Evolutionary conservation across 495 filamentous ascomycete genomes (phyloP).

Genomic region (Neurospora sp.): DNA sequence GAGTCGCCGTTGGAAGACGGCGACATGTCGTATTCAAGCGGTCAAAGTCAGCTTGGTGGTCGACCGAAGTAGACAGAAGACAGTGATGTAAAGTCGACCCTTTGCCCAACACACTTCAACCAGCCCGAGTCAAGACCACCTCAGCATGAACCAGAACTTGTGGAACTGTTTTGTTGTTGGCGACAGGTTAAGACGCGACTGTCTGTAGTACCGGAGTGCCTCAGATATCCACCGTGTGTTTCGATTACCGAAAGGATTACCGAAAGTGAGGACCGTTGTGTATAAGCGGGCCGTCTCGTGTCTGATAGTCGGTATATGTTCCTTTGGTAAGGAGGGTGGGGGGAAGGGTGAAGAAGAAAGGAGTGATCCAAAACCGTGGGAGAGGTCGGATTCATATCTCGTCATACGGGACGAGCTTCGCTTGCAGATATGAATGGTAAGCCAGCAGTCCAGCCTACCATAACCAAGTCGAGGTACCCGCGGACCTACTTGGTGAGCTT

Average conservation of each 20-base stretch:
- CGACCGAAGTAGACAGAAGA: background rate
- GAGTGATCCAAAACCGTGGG: slow-evolving; percentile 18
- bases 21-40: slow-evolving; percentile 26
- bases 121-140: background rate
- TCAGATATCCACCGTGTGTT: background rate
- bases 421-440: slow-evolving; percentile 2
- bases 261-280: background rate
- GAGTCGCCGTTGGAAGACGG: slow-evolving; percentile 43
- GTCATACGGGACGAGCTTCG: slow-evolving; percentile 12
- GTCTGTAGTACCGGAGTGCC: background rate
- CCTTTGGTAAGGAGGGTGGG: background rate
- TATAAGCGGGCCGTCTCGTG: background rate
- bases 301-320: background rate
- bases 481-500: background rate
- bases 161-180: background rate
- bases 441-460: background rate
- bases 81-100: background rate
- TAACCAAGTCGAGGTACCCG: background rate
- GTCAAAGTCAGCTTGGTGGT: background rate
- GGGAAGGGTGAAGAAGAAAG: slow-evolving; percentile 9
- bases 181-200: background rate
- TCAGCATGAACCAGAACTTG: background rate
- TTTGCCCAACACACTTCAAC: background rate
- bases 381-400: slow-evolving; percentile 24
- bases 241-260: background rate